Base-by-base conservation (phyloP, 495 filamentous ascomycete species). In the Podospora pseudopauciseta region DNA sequence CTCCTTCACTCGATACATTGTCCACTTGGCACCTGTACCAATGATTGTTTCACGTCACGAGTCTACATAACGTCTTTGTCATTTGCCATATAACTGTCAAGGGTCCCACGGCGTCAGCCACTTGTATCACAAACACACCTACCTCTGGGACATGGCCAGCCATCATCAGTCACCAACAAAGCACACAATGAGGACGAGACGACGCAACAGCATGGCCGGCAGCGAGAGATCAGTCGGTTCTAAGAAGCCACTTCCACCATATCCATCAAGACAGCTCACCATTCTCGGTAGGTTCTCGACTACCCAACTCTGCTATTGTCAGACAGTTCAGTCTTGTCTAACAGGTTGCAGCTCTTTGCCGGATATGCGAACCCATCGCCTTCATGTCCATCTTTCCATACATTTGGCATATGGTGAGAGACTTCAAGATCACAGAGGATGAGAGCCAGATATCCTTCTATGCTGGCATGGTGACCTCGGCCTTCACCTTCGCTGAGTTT, bases 381-480 rank as follows among this genome's bases (percentile, higher is more conserved):
- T 98, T 99, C 85, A 98, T 97, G 91, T 97, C 93, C 63, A 97
- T 99, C 72, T 98, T 99, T 75, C 96, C 95, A 3, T 99, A 99
- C 76, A 93, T 94, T 74, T 99, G 97, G 81, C 95, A 90, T 82
- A 99, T 99, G 95, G 91, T 98, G 60, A 84, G 91, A 72, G 92
- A 91, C 49, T 99, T 99, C 80, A 82, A 91, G 71, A 89, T 95
- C 78, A 91, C 93, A 58, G 79, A 90, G 67, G 89, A 92, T 73
- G 85, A 91, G 65, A 86, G 85, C 69, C 86, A 91, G 75, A 96
- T 97, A 72, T 90, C 93, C 20, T 83, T 97, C 64, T 99, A 97
- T 76, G 93, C 91, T 56, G 96, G 96, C 70, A 90, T 98, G 89
- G 94, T 99, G 69, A 98, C 93, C 1, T 97, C 96, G 4, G 88